Percentiles rank a stretch among this genome's conserved stretches.
phyloP scores from a whole-genome alignment of 768 basidiomycete species.

The Scleroderma bovista region DNA sequence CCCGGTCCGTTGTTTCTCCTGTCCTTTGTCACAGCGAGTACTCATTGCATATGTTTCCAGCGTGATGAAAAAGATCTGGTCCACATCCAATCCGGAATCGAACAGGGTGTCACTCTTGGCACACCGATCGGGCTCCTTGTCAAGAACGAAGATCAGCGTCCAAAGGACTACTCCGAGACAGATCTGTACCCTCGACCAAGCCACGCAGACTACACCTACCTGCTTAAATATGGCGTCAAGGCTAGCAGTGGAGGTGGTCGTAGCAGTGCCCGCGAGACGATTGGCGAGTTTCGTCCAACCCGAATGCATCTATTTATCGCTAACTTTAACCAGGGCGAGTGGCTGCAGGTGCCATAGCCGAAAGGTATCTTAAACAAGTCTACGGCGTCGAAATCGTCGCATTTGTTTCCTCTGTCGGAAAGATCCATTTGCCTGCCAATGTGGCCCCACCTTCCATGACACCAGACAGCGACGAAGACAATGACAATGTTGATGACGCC shows the following conservation, averaged over 20 bases:
- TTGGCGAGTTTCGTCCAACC: conserved; percentile 49
- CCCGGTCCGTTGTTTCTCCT: conserved; percentile 53
- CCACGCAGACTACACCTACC: conserved; percentile 97
- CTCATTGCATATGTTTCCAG: conserved; percentile 34
- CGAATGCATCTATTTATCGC: conserved; percentile 3
- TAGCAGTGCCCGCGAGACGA: conserved; percentile 93
- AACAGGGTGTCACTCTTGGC: conserved; percentile 92
- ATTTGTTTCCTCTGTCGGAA: conserved; percentile 95
- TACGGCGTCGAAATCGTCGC: conserved; percentile 94
- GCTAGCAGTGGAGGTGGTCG: conserved; percentile 96
- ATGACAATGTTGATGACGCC: conserved; percentile 62
- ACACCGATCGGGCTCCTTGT: conserved; percentile 97
- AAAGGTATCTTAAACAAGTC: conserved; percentile 84
- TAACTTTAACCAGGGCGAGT: conserved; percentile 63
- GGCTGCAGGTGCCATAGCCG: conserved; percentile 96
- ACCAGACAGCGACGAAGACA: conserved; percentile 48
- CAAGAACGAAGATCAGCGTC: conserved; percentile 96
- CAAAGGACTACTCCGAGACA: conserved; percentile 97
- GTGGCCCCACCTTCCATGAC: conserved; percentile 37
- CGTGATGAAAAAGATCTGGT: conserved; percentile 95
- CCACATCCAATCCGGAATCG: conserved; percentile 87
- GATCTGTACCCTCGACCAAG: conserved; percentile 96
- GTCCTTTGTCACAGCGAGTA: not conserved
- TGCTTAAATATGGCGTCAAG: conserved; percentile 96
- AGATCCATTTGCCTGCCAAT: conserved; percentile 69